These are phyloP conservation scores for Kazachstania sp. DNA, from an alignment of 1,139 yeast genomes.

Conservation along the genomic window DNA sequence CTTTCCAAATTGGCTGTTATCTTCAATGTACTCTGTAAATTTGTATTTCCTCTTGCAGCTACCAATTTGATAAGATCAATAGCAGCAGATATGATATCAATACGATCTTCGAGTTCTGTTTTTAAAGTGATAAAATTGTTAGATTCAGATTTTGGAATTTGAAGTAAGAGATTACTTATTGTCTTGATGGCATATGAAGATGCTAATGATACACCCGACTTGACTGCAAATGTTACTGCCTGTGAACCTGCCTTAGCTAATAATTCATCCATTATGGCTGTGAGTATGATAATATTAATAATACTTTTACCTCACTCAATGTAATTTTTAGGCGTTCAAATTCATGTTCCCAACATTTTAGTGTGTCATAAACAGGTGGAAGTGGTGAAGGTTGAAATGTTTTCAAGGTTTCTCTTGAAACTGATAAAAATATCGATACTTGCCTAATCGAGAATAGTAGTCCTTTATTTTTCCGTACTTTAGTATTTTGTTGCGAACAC, in stretches of 20 bases:
- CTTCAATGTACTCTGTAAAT: conserved; percentile 48
- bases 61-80: conserved; percentile 62
- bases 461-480: no score
- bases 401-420: no score
- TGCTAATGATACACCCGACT: conserved; percentile 70
- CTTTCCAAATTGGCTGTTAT: conserved; percentile 49
- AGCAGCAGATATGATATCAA: conserved; percentile 57
- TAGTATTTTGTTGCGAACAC: no score
- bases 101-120: conserved; percentile 49
- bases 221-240: conserved; percentile 70
- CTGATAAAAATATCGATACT: no score
- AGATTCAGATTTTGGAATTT: conserved; percentile 54
- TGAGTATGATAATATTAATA: not conserved
- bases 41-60: conserved; percentile 66
- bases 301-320: not conserved
- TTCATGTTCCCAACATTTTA: not conserved
- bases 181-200: conserved; percentile 69
- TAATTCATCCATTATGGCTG: conserved; percentile 37
- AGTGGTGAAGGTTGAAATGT: no score
- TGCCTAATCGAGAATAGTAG: no score
- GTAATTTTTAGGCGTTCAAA: not conserved
- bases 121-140: conserved; percentile 37
- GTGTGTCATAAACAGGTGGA: no score
- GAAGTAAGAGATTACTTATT: conserved; percentile 48
- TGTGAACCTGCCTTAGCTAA: conserved; percentile 61